Evolutionary conservation across 1,284 basidiomycete species (phyloP).

Genomic region (Ceratobasidium theobromae): DNA sequence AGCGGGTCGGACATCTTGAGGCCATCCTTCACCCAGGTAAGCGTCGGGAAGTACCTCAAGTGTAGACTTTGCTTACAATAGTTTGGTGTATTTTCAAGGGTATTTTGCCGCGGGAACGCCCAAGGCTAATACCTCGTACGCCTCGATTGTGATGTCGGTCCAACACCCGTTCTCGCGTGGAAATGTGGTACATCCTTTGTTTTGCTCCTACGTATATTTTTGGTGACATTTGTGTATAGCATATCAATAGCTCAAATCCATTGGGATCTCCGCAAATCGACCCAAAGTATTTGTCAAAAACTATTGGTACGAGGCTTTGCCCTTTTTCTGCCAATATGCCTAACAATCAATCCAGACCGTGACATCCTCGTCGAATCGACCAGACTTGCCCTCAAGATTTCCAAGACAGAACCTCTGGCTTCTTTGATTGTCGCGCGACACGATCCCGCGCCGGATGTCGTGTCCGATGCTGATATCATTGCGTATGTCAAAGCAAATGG

Average conservation of each 20-base stretch:
- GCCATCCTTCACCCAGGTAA: slow-evolving; percentile 33
- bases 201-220: not conserved
- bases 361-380: slow-evolving; percentile 43
- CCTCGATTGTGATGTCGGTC: slow-evolving; percentile 43
- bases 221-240: not conserved
- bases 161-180: slow-evolving; percentile 44
- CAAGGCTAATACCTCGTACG: slow-evolving; percentile 36
- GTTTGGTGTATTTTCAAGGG: slow-evolving; percentile 40
- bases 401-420: slow-evolving; percentile 33
- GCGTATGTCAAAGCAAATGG: slow-evolving; percentile 12
- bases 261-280: not conserved
- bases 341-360: slow-evolving; percentile 39
- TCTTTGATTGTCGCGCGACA: slow-evolving; percentile 21
- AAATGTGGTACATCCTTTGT: not conserved
- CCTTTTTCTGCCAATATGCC: not conserved
- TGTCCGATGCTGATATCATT: slow-evolving; percentile 19
- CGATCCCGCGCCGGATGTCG: slow-evolving; percentile 14
- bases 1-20: slow-evolving; percentile 38
- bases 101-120: slow-evolving; percentile 36
- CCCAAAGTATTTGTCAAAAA: slow-evolving; percentile 9
- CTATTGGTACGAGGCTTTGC: not conserved
- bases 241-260: slow-evolving; percentile 19
- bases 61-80: no score
- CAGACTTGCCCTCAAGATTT: slow-evolving; percentile 40
- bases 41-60: slow-evolving; percentile 35